Evolutionary conservation across 83 land plant genomes (phyloP).

Genomic region (Picea abies): DNA sequence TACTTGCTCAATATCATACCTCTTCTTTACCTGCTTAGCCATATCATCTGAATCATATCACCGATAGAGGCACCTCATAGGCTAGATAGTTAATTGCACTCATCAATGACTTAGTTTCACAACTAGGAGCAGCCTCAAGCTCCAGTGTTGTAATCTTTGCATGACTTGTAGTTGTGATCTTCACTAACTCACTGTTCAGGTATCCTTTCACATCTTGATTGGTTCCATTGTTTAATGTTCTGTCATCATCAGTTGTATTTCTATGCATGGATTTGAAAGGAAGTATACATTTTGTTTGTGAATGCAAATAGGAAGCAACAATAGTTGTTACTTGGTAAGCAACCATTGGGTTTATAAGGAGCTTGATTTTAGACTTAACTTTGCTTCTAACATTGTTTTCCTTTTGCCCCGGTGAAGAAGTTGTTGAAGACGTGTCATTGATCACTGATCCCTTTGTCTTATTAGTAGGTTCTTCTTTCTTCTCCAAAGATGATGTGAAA

Average conservation of each 20-base stretch:
- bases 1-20: too few relatives aligned
- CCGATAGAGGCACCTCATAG: too few relatives aligned
- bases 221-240: too few relatives aligned
- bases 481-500: slow-evolving; percentile 69
- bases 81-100: not conserved
- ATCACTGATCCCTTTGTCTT: not conserved
- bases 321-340: slow-evolving; percentile 58
- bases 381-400: not conserved
- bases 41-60: too few relatives aligned
- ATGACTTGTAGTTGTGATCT: not conserved
- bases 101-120: not conserved
- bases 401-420: too few relatives aligned
- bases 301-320: not conserved
- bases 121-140: not conserved
- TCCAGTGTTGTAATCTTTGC: not conserved
- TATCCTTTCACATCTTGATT: not conserved
- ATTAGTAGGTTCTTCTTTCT: slow-evolving; percentile 38
- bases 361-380: slow-evolving; percentile 21
- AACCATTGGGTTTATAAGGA: not conserved
- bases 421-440: too few relatives aligned
- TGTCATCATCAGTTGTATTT: too few relatives aligned
- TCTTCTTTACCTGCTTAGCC: too few relatives aligned
- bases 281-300: too few relatives aligned
- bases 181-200: not conserved
- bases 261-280: too few relatives aligned